Evolutionary conservation across 75 land plant genomes (phyloP), one percentile per base, ranked within the genome.

Genomic region (Pseudotsuga menziesii): DNA sequence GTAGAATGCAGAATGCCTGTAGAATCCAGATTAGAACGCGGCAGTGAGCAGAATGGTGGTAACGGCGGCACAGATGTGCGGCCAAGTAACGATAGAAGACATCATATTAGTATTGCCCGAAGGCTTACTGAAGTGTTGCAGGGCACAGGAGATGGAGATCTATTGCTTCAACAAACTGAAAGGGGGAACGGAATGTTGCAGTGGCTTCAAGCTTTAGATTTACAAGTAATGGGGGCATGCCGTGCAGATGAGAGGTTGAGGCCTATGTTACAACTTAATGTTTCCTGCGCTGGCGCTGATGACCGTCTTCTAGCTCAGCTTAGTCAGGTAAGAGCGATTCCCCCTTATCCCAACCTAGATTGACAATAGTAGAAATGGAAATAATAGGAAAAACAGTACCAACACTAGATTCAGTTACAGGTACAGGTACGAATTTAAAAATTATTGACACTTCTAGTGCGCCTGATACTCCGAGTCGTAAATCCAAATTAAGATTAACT

Each of bases 161-260:
- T 78, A 4, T 29, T 76, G 39, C 52, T 80, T 66, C 81, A 39
- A 44, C 61, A 81, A 32, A 35, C 62, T n/a, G 75, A 69, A 14
- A 57, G 56, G 11, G 81, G 60, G 25, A 81, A 70, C 16, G 75
- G 29, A 26, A 80, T 81, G 60, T 56, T 89, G 72, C 89, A 78
- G 74, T 92, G 88, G 89, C 76, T 94, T 7, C 92, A 84, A 69
- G 98, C 95, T n/a, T 77, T 94, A 70, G 98, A 92, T 83, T 64
- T 85, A 77, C 98, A 94, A 78, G 89, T 87, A 12, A 79, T 92
- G 72, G 98, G 98, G 1, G 95, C 91, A 26, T 94, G 95, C 61
- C 88, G 95, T 6, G 85, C 90, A 15, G 98, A 94, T 67, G 95
- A 94, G 82, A 82, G 93, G 78, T 70, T 94, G 67, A 89, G 85